Evolutionary conservation across 1,139 yeast genomes (phyloP).

Genomic region (Sugiyamaella neomexicana): DNA sequence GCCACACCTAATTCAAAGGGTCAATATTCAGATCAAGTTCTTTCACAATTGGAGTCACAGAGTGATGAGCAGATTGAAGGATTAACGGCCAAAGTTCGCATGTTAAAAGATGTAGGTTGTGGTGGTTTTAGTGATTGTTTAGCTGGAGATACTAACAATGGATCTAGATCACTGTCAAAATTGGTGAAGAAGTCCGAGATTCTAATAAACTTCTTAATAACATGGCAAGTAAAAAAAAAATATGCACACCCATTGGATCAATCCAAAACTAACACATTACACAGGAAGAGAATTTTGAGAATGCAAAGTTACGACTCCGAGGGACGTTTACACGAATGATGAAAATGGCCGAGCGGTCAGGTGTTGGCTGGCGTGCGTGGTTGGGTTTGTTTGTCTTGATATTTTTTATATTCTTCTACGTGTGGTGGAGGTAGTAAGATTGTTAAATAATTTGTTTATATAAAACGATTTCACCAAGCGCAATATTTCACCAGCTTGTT

Average conservation of each 20-base stretch:
- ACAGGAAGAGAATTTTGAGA: constrained; percentile 48
- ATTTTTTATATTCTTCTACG: constrained; percentile 70
- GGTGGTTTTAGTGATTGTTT: background rate
- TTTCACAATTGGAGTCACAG: constrained; percentile 77
- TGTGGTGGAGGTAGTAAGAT: constrained; percentile 56
- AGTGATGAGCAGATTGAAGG: constrained; percentile 72
- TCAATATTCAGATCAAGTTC: constrained; percentile 49
- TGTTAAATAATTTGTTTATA: constrained; percentile 28
- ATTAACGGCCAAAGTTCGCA: constrained; percentile 68
- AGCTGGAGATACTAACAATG: background rate
- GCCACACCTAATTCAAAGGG: constrained; percentile 49
- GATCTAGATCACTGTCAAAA: constrained; percentile 56
- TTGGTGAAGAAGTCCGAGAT: constrained; percentile 84
- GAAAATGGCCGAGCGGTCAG: constrained; percentile 78
- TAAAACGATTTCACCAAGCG: constrained; percentile 35
- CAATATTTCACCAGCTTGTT: constrained; percentile 51
- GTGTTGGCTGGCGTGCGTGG: constrained; percentile 82
- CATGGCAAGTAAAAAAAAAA: constrained; percentile 45
- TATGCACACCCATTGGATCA: background rate
- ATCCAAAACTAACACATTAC: background rate
- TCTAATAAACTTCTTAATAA: constrained; percentile 63
- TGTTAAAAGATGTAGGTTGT: constrained; percentile 56
- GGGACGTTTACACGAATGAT: constrained; percentile 74
- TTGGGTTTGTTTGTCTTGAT: constrained; percentile 62
- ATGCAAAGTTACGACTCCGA: constrained; percentile 52